Percentiles rank a stretch among this genome's conserved stretches.
Evolutionary conservation across 2,329 filamentous ascomycete species (phyloP).

Genomic region (Aspergillus hortae): DNA sequence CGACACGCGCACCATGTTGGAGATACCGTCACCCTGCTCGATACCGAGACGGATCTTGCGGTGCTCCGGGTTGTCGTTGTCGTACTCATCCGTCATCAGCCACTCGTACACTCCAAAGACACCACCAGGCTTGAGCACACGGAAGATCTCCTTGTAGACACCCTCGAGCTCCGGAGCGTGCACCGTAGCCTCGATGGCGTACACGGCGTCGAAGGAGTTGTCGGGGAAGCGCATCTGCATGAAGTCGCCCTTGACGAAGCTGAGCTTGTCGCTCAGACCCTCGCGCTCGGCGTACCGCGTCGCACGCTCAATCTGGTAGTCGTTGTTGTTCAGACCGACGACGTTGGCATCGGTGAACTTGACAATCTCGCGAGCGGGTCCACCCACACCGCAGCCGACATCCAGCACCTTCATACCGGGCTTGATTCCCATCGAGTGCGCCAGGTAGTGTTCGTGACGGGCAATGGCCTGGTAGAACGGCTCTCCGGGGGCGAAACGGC

Average conservation of each 20-base stretch:
- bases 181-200: constrained; percentile 95
- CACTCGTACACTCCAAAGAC: constrained; percentile 97
- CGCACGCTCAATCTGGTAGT: constrained; percentile 97
- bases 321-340: constrained; percentile 95
- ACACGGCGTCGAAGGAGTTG: constrained; percentile 89
- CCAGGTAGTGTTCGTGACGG: constrained; percentile 96
- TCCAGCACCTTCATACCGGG: constrained; percentile 88
- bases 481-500: constrained; percentile 83
- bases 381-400: constrained; percentile 94
- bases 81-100: constrained; percentile 96
- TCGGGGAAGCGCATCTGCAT: constrained; percentile 98
- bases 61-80: constrained; percentile 82
- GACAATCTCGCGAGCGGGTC: constrained; percentile 90
- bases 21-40: constrained; percentile 93
- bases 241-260: constrained; percentile 93
- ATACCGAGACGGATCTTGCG: constrained; percentile 90
- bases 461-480: constrained; percentile 87
- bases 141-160: constrained; percentile 92
- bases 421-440: constrained; percentile 79
- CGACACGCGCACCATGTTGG: constrained; percentile 88
- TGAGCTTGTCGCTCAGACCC: constrained; percentile 72
- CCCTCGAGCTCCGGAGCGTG: constrained; percentile 88
- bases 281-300: constrained; percentile 79
- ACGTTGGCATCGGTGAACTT: constrained; percentile 91
- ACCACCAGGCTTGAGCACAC: constrained; percentile 92